Evolutionary conservation across 2,329 filamentous ascomycete genomes (phyloP).

Genomic region (Colletotrichum sp.): DNA sequence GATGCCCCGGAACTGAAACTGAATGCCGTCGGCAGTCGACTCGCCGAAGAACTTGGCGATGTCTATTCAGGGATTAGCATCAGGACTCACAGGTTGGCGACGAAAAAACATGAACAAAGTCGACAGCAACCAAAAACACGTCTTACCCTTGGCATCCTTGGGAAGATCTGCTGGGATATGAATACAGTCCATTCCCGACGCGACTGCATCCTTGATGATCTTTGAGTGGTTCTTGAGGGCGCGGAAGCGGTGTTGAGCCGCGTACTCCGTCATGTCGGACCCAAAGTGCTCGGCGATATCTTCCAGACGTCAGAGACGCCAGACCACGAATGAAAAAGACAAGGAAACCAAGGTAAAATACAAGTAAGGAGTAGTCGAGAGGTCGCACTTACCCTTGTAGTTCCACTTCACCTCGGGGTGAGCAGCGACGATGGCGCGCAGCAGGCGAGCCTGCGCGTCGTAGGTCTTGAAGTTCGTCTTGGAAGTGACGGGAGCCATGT

Average conservation of each 20-base stretch:
- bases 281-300: constrained; percentile 54
- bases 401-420: constrained; percentile 60
- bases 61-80: constrained; percentile 26
- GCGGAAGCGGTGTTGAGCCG: constrained; percentile 58
- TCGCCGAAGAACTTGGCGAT: constrained; percentile 66
- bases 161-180: constrained; percentile 42
- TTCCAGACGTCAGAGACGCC: constrained; percentile 30
- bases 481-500: constrained; percentile 46
- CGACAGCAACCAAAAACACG: not conserved
- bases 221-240: constrained; percentile 47
- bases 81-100: not conserved
- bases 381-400: constrained; percentile 59
- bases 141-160: constrained; percentile 45
- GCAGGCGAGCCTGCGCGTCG: constrained; percentile 64
- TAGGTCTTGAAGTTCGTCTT: constrained; percentile 65
- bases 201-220: constrained; percentile 40
- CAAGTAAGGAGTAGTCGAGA: not conserved
- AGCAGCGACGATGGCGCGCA: constrained; percentile 66
- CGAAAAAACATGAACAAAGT: not conserved
- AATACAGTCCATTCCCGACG: constrained; percentile 45
- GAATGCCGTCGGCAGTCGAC: constrained; percentile 61
- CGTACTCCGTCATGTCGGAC: constrained; percentile 52
- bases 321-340: not conserved
- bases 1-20: constrained; percentile 64
- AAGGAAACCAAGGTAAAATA: not conserved